Evolutionary conservation across 2,329 filamentous ascomycete genomes (phyloP), one percentile per base, ranked within the genome.

Genomic region (Colletotrichum sp.): DNA sequence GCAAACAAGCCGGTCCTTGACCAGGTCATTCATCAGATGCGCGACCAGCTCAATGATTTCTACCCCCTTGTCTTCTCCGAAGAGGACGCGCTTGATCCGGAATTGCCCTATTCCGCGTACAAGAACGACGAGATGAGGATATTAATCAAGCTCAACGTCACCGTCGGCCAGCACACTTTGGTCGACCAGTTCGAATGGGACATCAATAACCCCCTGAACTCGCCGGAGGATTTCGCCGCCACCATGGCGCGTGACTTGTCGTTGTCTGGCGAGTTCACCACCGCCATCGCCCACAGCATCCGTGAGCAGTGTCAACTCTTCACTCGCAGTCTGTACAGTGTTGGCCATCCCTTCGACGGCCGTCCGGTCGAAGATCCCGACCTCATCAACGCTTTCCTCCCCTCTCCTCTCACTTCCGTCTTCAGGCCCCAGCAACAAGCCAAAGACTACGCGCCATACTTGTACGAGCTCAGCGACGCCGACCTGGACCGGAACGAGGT

Each of bases 121-220:
- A 99, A 99, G 85, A 98, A 99, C 82, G 97, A 99, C 83, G 97
- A 99, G 87, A 98, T 99, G 96, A 94, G 97, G 67, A 95, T 99
- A 79, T 88, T 98, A 59, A 92, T 99, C 85, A 99, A 98, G 85
- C 90, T 99, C 67, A 98, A 99, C 85, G 98, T 99, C 81, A 99
- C 97, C 8, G 98, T 99, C 82, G 97, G 96, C 55, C 94, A 95
- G 78, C 95, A 98, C 82, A 99, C 96, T 0, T 89, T 99, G 30
- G 94, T 98, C 44, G 97, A 99, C 81, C 97, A 99, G 83, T 99
- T 99, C 77, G 97, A 99, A 85, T 99, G 97, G 97, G 97, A 99
- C 80, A 96, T 99, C 83, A 99, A 99, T 85, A 98, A 98, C 83
- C 94, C 96, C 0, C 88, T 94, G 71, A 99, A 99, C 84, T 98